phyloP scores from a whole-genome alignment of 331 rosid genomes.

The Ulmus americana region DNA sequence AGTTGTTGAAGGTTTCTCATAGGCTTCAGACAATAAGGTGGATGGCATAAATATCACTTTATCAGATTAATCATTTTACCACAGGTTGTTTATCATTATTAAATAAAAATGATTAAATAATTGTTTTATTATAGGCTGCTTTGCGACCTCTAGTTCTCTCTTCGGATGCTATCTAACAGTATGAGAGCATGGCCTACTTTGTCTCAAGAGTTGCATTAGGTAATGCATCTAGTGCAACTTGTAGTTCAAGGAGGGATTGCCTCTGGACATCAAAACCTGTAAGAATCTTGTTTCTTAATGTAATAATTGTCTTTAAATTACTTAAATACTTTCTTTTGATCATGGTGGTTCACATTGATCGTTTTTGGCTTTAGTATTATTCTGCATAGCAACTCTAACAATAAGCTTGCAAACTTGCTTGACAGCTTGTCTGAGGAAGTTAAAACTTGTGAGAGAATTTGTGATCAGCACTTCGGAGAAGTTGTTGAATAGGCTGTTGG shows the following conservation, averaged over 20 bases:
- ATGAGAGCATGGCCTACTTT: conserved; percentile 62
- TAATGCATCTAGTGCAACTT: conserved; percentile 69
- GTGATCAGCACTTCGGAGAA: conserved; percentile 41
- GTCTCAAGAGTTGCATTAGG: conserved; percentile 65
- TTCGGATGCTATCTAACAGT: conserved; percentile 50
- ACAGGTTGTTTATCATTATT: neutral
- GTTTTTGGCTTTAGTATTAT: conserved; percentile 8
- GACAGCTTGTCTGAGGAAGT: conserved; percentile 51
- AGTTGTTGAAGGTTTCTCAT: conserved; percentile 48
- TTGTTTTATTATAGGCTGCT: conserved; percentile 59
- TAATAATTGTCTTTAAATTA: neutral
- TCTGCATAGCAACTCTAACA: conserved; percentile 12
- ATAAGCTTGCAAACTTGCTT: conserved; percentile 19
- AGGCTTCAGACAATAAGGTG: conserved; percentile 79
- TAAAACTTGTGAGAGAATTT: conserved; percentile 35
- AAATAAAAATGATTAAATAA: conserved; percentile 62
- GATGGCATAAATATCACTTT: conserved; percentile 18
- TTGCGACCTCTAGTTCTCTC: conserved; percentile 62
- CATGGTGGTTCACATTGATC: conserved; percentile 11
- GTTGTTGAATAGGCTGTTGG: conserved; percentile 54
- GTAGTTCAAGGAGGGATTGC: conserved; percentile 58
- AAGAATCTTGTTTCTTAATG: conserved; percentile 27
- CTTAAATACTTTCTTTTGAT: neutral
- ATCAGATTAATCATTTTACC: neutral
- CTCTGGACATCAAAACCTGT: conserved; percentile 46